Base-by-base conservation (phyloP, 208 protist genomes). In the Crithidia thermophila region DNA sequence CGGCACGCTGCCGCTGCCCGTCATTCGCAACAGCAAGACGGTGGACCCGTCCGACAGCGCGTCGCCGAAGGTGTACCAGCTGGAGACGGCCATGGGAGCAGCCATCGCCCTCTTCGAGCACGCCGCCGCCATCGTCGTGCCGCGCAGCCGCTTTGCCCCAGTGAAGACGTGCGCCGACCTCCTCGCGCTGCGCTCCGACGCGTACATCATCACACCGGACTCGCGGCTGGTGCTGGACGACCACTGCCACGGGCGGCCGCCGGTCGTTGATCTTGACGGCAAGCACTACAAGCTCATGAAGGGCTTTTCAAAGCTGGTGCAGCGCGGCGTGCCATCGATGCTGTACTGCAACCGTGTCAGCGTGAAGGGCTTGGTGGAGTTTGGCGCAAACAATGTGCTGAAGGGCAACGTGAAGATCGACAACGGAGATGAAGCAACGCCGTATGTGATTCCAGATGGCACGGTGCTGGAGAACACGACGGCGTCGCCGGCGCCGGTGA, bases 101-200 rank as follows among this genome's bases (percentile, higher is more conserved):
- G 98, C 98, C 18, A 99, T 99, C 76, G 65, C 93, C 65, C 73
- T 90, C 47, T 99, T 99, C 72, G 30, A 53, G 18, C 42, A 73
- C 13, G 66, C 82, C 20, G 57, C 73, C 18, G 95, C 97, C 45
- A 78, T 99, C 14, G 87, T 96, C 36, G 98, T 99, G 28, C 94
- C 96, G 28, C 87, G 98, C 51, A 81, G 82, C 16, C 88, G 99
- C 63, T 99, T 99, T 78, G 76, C 98, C 6, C 99, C 98, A 7
- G 98, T 99, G 14, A 99, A 99, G 84, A 96, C 85, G 28, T 97
- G 91, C 45, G 81, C 70, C 55, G 98, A 99, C 78, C 82, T 99
- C 7, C 87, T 99, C 46, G 71, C 98, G n/a, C 79, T 99, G 21
- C 93, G 97, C 78, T 98, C 90, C 4, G 97, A 99, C 71, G 84